phyloP scores from a whole-genome alignment of 2,329 filamentous ascomycete genomes.

The Phaeosphaeriaceae sp. region DNA sequence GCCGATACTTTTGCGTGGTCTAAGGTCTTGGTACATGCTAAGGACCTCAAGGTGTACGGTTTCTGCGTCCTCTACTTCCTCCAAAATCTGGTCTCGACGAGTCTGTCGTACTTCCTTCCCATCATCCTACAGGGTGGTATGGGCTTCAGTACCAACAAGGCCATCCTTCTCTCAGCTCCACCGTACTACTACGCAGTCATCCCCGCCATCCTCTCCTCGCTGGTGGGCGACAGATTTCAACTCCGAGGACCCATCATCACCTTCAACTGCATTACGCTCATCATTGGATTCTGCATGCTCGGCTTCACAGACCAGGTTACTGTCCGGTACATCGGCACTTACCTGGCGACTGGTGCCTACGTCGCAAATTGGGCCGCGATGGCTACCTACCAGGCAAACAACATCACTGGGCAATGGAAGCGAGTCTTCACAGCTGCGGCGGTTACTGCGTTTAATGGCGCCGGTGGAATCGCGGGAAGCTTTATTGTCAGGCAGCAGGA shows the following conservation, averaged over 20 bases:
- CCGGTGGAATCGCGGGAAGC: conserved; percentile 70
- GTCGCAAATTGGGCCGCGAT: conserved; percentile 74
- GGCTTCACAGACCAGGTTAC: conserved; percentile 66
- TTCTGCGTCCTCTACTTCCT: conserved; percentile 72
- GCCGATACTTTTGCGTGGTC: conserved; percentile 63
- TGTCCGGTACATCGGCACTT: conserved; percentile 70
- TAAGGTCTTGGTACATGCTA: conserved; percentile 63
- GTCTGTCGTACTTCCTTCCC: conserved; percentile 70
- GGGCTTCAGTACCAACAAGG: conserved; percentile 51
- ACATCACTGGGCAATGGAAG: conserved; percentile 65
- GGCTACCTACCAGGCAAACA: conserved; percentile 62
- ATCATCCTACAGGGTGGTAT: conserved; percentile 61
- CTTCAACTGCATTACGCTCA: conserved; percentile 69
- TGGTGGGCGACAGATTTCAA: conserved; percentile 67
- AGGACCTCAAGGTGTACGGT: conserved; percentile 68
- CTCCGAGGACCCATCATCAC: conserved; percentile 68
- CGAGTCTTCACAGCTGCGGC: conserved; percentile 67
- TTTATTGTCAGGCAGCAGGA: conserved; percentile 69
- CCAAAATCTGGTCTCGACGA: conserved; percentile 71
- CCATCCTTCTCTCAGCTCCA: conserved; percentile 69
- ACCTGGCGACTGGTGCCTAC: conserved; percentile 71
- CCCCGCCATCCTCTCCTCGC: conserved; percentile 68
- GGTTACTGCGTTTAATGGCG: conserved; percentile 67
- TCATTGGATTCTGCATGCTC: conserved; percentile 70
- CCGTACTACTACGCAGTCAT: conserved; percentile 73